Percentiles rank a stretch among this genome's conserved stretches.
These are phyloP conservation scores for Sisymbrium altissimum DNA, from an alignment of 345 rosid species.

Conservation along the genomic window DNA sequence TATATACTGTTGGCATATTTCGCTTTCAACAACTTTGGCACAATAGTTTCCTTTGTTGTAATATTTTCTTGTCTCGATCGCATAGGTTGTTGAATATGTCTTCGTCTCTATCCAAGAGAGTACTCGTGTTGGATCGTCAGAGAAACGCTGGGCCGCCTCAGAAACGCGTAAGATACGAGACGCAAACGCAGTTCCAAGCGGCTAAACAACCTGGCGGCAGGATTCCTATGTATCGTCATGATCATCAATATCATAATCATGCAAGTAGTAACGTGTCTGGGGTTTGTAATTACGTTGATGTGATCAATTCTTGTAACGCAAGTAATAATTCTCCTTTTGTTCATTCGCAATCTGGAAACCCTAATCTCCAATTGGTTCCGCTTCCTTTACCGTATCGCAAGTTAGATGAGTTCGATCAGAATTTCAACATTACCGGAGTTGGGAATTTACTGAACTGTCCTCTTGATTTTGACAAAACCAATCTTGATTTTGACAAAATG, in stretches of 20 bases:
- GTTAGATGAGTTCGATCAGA: slow-evolving; percentile 6
- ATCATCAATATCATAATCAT: background rate
- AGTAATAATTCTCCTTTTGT: slow-evolving; percentile 1
- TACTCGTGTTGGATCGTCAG: too few species aligned
- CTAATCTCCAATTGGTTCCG: slow-evolving; percentile 26
- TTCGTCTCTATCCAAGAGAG: too few species aligned
- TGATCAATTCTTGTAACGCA: slow-evolving; percentile 19
- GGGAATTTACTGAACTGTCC: too few species aligned
- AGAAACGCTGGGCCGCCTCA: too few species aligned
- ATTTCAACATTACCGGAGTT: background rate
- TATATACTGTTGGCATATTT: too few species aligned
- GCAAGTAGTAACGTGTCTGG: slow-evolving; percentile 25
- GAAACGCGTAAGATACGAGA: slow-evolving; percentile 17
- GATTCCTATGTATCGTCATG: slow-evolving; percentile 17
- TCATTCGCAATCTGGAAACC: background rate
- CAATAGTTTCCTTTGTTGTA: too few species aligned
- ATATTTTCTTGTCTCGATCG: too few species aligned
- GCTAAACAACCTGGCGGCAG: background rate
- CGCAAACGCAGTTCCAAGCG: slow-evolving; percentile 11
- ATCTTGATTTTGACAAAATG: slow-evolving; percentile 27
- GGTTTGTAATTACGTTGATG: slow-evolving; percentile 28
- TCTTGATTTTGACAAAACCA: slow-evolving; percentile 30
- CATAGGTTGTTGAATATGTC: too few species aligned
- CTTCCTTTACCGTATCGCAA: slow-evolving; percentile 27
- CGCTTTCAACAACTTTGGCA: too few species aligned